Percentiles rank a stretch among this genome's conserved stretches.
Evolutionary conservation across 2,329 filamentous ascomycete genomes (phyloP).

Genomic region (Simplicillium aogashimaense): DNA sequence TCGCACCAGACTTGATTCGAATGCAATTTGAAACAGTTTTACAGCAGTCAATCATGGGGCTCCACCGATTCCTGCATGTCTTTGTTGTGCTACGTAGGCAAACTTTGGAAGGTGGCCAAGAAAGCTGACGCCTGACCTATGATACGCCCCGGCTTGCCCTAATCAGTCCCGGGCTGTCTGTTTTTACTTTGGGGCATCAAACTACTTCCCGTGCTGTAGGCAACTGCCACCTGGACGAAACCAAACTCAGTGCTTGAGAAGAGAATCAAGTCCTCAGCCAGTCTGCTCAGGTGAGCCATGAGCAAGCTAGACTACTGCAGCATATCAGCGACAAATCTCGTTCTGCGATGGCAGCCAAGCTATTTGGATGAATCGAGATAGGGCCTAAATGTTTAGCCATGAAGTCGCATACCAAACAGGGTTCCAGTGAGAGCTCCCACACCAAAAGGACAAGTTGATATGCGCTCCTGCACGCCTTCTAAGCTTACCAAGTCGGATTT

Average conservation of each 20-base stretch:
- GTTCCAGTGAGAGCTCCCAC: constrained; percentile 67
- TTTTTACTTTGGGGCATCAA: constrained; percentile 86
- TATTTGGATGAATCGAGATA: no score
- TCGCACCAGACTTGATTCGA: constrained; percentile 71
- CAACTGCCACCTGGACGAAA: constrained; percentile 13
- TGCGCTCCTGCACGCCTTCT: constrained; percentile 53
- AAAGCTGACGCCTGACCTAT: constrained; percentile 34
- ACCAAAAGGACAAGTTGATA: constrained; percentile 57
- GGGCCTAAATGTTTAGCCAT: constrained; percentile 36
- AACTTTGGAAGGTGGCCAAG: constrained; percentile 58
- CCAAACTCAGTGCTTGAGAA: constrained; percentile 15
- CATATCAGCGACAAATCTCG: no score
- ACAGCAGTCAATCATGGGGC: constrained; percentile 74
- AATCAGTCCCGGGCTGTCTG: constrained; percentile 60
- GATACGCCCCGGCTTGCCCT: constrained; percentile 49
- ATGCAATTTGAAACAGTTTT: constrained; percentile 75
- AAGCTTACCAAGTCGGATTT: constrained; percentile 58
- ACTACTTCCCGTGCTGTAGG: constrained; percentile 33
- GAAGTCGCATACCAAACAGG: constrained; percentile 59
- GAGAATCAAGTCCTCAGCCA: constrained; percentile 61
- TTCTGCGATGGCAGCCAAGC: no score
- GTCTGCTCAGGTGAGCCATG: no score
- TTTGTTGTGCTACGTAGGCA: constrained; percentile 82
- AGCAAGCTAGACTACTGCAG: no score
- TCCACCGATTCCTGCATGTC: constrained; percentile 75